A percentile compares a stretch with the other conserved stretches of the same genome.
phyloP scores from a whole-genome alignment of 371 early-diverging fungal species.

The Mucor racemosus region DNA sequence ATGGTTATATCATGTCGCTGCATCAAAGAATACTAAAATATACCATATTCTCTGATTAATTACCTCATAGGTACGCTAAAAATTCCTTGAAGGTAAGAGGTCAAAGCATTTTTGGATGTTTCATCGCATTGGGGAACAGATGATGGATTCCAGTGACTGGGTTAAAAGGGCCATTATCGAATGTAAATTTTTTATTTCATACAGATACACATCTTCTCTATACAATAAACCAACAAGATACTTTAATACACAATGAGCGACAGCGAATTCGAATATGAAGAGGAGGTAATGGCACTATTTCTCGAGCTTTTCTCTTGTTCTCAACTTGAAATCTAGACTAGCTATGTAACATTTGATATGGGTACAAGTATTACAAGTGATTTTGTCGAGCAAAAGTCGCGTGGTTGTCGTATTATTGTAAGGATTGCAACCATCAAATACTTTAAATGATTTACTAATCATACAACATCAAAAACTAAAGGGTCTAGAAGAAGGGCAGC shows the following conservation, averaged over 20 bases:
- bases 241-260: slow-evolving; percentile 17
- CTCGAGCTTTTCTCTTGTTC: not conserved
- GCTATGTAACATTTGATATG: slow-evolving; percentile 29
- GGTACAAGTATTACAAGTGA: slow-evolving; percentile 12
- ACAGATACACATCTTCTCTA: too few relatives aligned
- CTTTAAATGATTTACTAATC: not conserved
- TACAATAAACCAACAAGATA: too few relatives aligned
- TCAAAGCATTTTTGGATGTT: too few relatives aligned
- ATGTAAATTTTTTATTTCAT: too few relatives aligned
- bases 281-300: slow-evolving; percentile 17
- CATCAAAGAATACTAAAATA: too few relatives aligned
- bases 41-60: too few relatives aligned
- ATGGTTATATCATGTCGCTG: too few relatives aligned
- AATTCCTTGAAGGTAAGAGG: too few relatives aligned
- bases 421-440: not conserved
- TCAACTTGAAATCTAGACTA: slow-evolving; percentile 15
- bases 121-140: too few relatives aligned
- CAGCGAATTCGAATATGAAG: slow-evolving; percentile 30
- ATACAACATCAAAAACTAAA: not conserved
- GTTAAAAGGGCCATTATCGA: too few relatives aligned
- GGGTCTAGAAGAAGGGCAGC: slow-evolving; percentile 29
- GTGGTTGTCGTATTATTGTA: slow-evolving; percentile 25
- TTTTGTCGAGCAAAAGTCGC: slow-evolving; percentile 10
- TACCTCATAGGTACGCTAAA: not conserved
- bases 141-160: too few relatives aligned